These are phyloP conservation scores for Pyrenula massariospora DNA, from an alignment of 495 filamentous ascomycete genomes.

Conservation along the genomic window DNA sequence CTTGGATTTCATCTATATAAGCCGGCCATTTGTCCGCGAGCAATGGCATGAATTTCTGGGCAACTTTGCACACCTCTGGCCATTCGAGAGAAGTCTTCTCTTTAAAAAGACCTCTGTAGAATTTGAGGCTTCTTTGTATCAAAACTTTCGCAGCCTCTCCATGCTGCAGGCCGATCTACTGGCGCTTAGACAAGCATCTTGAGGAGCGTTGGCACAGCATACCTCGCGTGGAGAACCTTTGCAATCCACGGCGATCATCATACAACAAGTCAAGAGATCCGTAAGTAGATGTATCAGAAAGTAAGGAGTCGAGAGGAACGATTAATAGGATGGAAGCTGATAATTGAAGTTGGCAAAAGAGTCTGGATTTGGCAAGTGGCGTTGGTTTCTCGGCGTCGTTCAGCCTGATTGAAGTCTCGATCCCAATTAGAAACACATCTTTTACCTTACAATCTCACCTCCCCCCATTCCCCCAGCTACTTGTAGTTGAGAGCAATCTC, in stretches of 20 bases:
- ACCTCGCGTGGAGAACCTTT: not conserved
- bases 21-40: conserved; percentile 27
- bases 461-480: too few relatives aligned
- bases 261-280: too few relatives aligned
- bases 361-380: too few relatives aligned
- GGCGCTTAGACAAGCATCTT: not conserved
- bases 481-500: not conserved
- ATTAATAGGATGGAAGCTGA: too few relatives aligned
- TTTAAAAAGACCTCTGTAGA: conserved; percentile 41
- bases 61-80: conserved; percentile 30
- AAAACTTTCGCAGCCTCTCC: conserved; percentile 29
- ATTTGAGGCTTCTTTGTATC: conserved; percentile 32
- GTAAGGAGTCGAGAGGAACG: too few relatives aligned
- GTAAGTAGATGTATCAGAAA: too few relatives aligned
- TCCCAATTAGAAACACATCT: not conserved
- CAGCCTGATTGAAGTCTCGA: too few relatives aligned
- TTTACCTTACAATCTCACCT: conserved; percentile 12
- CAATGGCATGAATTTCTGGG: conserved; percentile 30
- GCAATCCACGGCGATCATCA: not conserved
- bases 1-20: conserved; percentile 39
- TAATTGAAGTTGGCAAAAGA: too few relatives aligned
- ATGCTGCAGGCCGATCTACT: conserved; percentile 44
- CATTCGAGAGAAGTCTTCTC: conserved; percentile 35
- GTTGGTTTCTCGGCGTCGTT: too few relatives aligned
- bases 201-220: not conserved